These are phyloP conservation scores for Aspergillus unguis DNA, from an alignment of 2,329 filamentous ascomycete species.

Conservation along the genomic window DNA sequence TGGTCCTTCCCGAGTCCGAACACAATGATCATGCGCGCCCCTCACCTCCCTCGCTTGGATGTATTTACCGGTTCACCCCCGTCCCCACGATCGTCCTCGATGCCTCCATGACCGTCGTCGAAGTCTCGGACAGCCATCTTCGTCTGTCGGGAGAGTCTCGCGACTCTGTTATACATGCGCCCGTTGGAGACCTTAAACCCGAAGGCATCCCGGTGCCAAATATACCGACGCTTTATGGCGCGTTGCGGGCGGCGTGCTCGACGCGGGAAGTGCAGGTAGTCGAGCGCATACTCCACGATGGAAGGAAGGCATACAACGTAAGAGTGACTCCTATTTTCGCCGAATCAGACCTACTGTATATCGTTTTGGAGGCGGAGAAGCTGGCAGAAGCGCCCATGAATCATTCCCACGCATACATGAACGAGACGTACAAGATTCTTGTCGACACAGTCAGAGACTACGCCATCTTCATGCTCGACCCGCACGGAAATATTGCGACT, in stretches of 20 bases:
- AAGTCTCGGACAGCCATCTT: slow-evolving; percentile 46
- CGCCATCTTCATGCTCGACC: slow-evolving; percentile 61
- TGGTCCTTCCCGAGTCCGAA: neutral
- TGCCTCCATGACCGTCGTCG: slow-evolving; percentile 33
- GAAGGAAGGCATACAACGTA: slow-evolving; percentile 25
- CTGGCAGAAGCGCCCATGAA: slow-evolving; percentile 31
- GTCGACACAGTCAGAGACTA: slow-evolving; percentile 61
- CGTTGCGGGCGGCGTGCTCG: slow-evolving; percentile 35
- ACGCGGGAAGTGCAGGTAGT: slow-evolving; percentile 35
- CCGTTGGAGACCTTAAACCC: slow-evolving; percentile 41
- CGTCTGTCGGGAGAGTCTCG: slow-evolving; percentile 31
- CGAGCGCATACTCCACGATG: slow-evolving; percentile 24
- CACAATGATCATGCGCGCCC: neutral
- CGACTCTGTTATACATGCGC: slow-evolving; percentile 35
- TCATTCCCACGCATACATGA: slow-evolving; percentile 46
- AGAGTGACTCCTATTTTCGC: slow-evolving; percentile 46
- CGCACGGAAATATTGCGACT: slow-evolving; percentile 53
- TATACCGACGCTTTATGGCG: slow-evolving; percentile 35
- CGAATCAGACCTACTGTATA: slow-evolving; percentile 36
- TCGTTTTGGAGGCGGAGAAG: slow-evolving; percentile 44
- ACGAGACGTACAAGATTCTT: slow-evolving; percentile 59
- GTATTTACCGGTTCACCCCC: slow-evolving; percentile 32
- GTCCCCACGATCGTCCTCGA: slow-evolving; percentile 41
- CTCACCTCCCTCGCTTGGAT: slow-evolving; percentile 12
- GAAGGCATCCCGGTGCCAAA: slow-evolving; percentile 34